Base-by-base conservation (phyloP, 306 rosid genomes). In the Herpetospermum pedunculosum region DNA sequence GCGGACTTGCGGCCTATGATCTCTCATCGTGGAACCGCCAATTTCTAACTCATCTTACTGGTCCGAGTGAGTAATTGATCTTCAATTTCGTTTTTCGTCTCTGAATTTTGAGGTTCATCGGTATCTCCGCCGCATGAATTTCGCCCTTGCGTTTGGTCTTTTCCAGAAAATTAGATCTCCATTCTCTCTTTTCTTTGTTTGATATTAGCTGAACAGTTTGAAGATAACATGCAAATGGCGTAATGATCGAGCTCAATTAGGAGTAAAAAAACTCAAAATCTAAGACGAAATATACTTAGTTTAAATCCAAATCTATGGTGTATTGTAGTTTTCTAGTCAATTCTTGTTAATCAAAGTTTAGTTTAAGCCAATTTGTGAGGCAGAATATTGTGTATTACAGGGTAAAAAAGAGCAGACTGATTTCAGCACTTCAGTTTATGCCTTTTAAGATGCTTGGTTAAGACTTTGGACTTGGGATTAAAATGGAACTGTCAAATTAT, bases 1-100 rank as follows among this genome's bases (percentile, higher is more conserved):
- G 87, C 19, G 94, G 88, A 3, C 81, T 94, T 11, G 81, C 81
- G 0, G 98, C 97, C 4, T 89, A 89, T 25, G 98, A 94, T 81
- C 75, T 91, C 75, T 76, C 92, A 38, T 75, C 94, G 50, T 89
- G 90, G 91, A 77, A 88, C 29, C 86, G 91, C 18, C 67, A 89
- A 41, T 94, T 91, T 80, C 86, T 91, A 15, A 84, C 97, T 12
- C 90, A 79, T 21, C 97, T 91, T 69, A 30, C 74, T 28, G 87
- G 82, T 40, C 87, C 84, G 15, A 76, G 98, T 94, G 80, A 87
- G 91, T 28, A 8, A 4, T 26, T 26, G 7, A 47, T 50, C 68
- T 23, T 53, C 13, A 19, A 28, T 50, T 47, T 52, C 69, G 7
- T 30, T 44, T 58, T 68, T 12, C 48, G 30, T 63, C 18, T 37